phyloP scores from a whole-genome alignment of 106 monocot species.

The Dioscorea alata region DNA sequence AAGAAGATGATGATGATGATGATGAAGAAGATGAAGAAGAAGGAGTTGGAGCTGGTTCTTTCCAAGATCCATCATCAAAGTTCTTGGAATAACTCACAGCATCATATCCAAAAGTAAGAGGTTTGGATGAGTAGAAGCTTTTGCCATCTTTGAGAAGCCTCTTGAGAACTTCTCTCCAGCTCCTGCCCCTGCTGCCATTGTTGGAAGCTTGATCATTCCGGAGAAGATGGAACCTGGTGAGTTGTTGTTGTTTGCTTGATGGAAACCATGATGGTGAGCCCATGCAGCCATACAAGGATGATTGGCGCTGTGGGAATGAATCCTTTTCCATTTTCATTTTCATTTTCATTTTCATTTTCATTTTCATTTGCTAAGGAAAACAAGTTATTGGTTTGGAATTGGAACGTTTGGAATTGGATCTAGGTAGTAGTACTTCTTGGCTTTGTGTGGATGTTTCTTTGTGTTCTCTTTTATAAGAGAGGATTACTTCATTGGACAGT shows the following conservation, averaged over 20 bases:
- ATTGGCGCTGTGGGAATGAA: neutral
- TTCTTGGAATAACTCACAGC: slow-evolving; percentile 48
- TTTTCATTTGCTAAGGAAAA: no score
- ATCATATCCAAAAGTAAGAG: slow-evolving; percentile 35
- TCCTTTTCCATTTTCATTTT: slow-evolving; percentile 13
- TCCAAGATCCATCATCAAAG: slow-evolving; percentile 41
- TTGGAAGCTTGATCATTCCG: neutral
- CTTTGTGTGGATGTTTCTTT: no score
- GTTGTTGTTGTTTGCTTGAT: neutral
- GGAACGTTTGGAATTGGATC: no score
- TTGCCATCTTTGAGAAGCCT: slow-evolving; percentile 31
- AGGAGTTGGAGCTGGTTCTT: neutral
- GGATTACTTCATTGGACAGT: no score
- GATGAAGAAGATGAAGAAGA: no score
- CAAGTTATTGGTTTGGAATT: no score
- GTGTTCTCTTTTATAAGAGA: no score
- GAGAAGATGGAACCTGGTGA: slow-evolving; percentile 21
- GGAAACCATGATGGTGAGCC: slow-evolving; percentile 34
- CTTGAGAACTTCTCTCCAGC: slow-evolving; percentile 24
- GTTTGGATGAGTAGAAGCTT: slow-evolving; percentile 12
- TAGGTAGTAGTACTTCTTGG: no score
- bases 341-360: no score
- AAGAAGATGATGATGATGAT: neutral
- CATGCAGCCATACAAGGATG: slow-evolving; percentile 22
- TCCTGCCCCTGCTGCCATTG: slow-evolving; percentile 4